phyloP scores from a whole-genome alignment of 768 basidiomycete species.

The Serendipita vermifera region DNA sequence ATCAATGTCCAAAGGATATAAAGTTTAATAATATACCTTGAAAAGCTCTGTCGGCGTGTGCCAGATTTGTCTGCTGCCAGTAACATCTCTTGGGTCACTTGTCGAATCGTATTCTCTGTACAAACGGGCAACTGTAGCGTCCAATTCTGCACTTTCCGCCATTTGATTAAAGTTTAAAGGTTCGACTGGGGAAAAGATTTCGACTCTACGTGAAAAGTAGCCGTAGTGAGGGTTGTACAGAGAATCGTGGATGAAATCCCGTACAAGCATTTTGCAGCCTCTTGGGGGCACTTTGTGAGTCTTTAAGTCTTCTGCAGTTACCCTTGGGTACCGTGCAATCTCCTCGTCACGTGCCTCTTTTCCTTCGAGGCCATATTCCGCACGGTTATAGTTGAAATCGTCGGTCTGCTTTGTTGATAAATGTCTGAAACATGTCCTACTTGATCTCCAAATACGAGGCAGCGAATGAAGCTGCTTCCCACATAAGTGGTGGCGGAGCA shows the following conservation, averaged over 20 bases:
- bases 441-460: neutral
- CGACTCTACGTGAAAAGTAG: constrained; percentile 88
- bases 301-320: constrained; percentile 62
- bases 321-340: constrained; percentile 37
- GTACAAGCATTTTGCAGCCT: constrained; percentile 81
- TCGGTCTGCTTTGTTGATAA: constrained; percentile 27
- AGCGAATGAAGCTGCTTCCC: too few relatives aligned
- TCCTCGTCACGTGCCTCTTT: constrained; percentile 28
- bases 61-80: constrained; percentile 89
- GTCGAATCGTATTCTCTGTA: constrained; percentile 62
- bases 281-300: constrained; percentile 46
- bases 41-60: constrained; percentile 97
- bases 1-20: too few relatives aligned
- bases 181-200: constrained; percentile 64
- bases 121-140: constrained; percentile 61
- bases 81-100: constrained; percentile 36
- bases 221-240: constrained; percentile 96
- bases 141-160: constrained; percentile 60
- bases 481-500: constrained; percentile 6
- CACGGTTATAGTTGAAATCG: constrained; percentile 68
- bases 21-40: constrained; percentile 43
- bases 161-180: constrained; percentile 57
- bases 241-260: constrained; percentile 94
- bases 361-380: constrained; percentile 38
- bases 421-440: too few relatives aligned